phyloP scores from a whole-genome alignment of 257 asterid species.

The Agastache rugosa region DNA sequence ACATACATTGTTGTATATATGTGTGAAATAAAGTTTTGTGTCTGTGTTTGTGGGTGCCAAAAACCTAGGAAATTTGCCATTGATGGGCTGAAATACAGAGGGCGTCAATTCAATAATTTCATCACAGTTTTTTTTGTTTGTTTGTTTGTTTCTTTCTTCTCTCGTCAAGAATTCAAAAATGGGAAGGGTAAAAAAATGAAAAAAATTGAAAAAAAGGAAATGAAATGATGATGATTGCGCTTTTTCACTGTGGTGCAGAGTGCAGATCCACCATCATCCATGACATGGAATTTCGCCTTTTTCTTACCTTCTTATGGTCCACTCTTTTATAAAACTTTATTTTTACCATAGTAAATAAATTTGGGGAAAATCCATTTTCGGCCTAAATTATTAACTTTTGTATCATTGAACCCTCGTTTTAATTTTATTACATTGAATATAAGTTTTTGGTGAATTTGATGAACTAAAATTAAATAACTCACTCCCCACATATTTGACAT shows the following conservation, averaged over 20 bases:
- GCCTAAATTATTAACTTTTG: no score
- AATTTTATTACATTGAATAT: no score
- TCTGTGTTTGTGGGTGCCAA: slow-evolving; percentile 25
- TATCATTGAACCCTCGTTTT: no score
- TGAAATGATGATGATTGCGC: slow-evolving; percentile 41
- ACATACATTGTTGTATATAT: slow-evolving; percentile 18
- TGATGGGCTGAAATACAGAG: slow-evolving; percentile 43
- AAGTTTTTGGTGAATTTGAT: no score
- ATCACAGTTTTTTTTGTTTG: slow-evolving; percentile 22
- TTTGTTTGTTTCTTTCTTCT: neutral
- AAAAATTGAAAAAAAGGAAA: neutral
- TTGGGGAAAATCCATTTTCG: no score
- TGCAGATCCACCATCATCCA: slow-evolving; percentile 46
- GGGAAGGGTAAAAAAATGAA: neutral
- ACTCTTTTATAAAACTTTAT: neutral
- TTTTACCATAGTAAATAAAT: neutral
- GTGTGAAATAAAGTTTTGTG: slow-evolving; percentile 10
- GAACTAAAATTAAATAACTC: no score
- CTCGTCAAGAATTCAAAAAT: slow-evolving; percentile 14
- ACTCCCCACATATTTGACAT: no score
- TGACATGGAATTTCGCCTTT: slow-evolving; percentile 39
- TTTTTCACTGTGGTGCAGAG: slow-evolving; percentile 47
- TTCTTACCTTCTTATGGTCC: slow-evolving; percentile 17
- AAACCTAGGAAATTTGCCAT: slow-evolving; percentile 45
- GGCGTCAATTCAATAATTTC: slow-evolving; percentile 37